Base-by-base conservation (phyloP, 1,139 yeast genomes). In the Zygoascus sp. region DNA sequence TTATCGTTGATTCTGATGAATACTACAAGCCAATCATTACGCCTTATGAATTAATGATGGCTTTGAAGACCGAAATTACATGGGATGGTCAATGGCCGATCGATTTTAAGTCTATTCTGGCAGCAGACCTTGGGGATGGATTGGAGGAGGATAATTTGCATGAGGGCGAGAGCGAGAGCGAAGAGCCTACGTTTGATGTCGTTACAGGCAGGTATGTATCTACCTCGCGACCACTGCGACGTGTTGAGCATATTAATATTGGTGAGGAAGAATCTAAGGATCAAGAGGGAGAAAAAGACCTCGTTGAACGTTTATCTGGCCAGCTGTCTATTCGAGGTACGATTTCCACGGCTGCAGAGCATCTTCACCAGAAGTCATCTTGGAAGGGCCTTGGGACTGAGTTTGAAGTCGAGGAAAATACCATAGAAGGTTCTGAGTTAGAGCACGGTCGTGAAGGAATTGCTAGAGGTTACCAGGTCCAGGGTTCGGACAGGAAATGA, bases 351-450 rank as follows among this genome's bases (percentile, higher is more conserved):
- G 88, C 97, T 0, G 97, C 97, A 0, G 73, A 75, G 11, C 77
- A 76, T 53, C 70, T 92, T 42, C 95, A 88, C 58, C 72, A 72
- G 35, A 75, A 95, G 60, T 70, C 74, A 19, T 52, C 64, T 5
- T 92, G 98, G 98, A 79, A 82, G 0, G 98, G 98, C 0, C 70
- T 92, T 32, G 98, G 98, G 0, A 83, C 94, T 52, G 97, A 90
- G 60, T 87, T 75, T 64, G 52, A 50, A 11, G 60, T 59, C 15
- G 63, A 57, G 62, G 38, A 51, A 4, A 73, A 69, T n/a, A 75
- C 69, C 1, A 67, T 61, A 37, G 79, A 73, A 40, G 66, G 59
- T 9, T 64, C 97, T 0, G 63, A 73, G 1, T 76, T 87, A 1
- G 95, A 88, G 61, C 81, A 83, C 55, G 98, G 98, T 1, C 73